These are phyloP conservation scores for Colletotrichum acutatum DNA, from an alignment of 2,329 filamentous ascomycete species.

Conservation along the genomic window DNA sequence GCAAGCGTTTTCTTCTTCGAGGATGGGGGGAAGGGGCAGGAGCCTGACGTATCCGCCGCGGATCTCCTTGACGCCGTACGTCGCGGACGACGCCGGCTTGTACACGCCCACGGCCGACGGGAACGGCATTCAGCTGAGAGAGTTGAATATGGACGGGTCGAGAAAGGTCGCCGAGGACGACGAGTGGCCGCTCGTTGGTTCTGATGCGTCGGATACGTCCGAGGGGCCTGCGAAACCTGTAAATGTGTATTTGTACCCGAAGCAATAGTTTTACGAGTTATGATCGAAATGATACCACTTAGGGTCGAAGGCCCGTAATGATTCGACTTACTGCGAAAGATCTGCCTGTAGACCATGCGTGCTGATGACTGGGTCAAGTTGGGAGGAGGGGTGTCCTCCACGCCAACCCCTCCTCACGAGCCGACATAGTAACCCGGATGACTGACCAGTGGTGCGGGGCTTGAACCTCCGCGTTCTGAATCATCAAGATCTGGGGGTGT, in stretches of 20 bases:
- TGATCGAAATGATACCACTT: constrained; percentile 31
- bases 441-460: no score
- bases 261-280: constrained; percentile 30
- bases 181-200: constrained; percentile 4
- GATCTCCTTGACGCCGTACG: constrained; percentile 16
- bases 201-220: not conserved
- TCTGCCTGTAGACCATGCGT: not conserved
- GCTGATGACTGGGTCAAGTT: not conserved
- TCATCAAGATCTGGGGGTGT: no score
- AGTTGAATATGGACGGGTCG: constrained; percentile 11
- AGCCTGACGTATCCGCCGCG: constrained; percentile 10
- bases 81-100: not conserved
- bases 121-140: constrained; percentile 12
- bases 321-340: not conserved
- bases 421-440: no score
- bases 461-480: no score
- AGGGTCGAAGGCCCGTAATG: constrained; percentile 6
- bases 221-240: constrained; percentile 6
- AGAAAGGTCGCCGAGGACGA: constrained; percentile 17
- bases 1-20: constrained; percentile 3
- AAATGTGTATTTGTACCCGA: constrained; percentile 27
- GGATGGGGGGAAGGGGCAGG: not conserved
- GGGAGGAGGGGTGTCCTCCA: no score
- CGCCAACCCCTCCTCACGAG: no score
- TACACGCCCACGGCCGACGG: constrained; percentile 10